Percentiles rank a stretch among this genome's conserved stretches.
phyloP scores from a whole-genome alignment of 2,329 filamentous ascomycete genomes.

The Teratosphaeria nubilosa region DNA sequence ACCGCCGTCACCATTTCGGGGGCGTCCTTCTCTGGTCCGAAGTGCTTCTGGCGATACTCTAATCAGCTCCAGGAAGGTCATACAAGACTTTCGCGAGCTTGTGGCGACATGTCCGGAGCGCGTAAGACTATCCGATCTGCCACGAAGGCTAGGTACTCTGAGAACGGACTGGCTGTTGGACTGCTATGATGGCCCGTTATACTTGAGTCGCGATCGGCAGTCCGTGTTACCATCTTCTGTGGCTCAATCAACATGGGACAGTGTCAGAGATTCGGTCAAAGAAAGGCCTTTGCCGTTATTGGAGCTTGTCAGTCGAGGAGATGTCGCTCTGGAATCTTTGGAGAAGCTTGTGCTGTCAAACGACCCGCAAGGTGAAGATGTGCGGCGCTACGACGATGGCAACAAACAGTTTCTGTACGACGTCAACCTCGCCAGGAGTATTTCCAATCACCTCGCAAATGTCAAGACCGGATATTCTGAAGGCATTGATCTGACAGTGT shows the following conservation, averaged over 20 bases:
- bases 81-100: slow-evolving; percentile 4
- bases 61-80: slow-evolving; percentile 8
- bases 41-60: slow-evolving; percentile 13
- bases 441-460: neutral
- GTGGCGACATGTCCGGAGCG: slow-evolving; percentile 7
- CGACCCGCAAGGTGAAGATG: neutral
- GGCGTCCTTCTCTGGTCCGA: slow-evolving; percentile 12
- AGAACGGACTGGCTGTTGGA: slow-evolving; percentile 7
- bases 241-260: slow-evolving; percentile 2
- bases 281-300: no score
- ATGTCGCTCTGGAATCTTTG: neutral
- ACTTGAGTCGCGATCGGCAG: slow-evolving; percentile 3
- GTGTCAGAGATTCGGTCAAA: slow-evolving; percentile 1
- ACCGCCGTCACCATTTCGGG: slow-evolving; percentile 11
- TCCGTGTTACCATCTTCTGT: slow-evolving; percentile 4
- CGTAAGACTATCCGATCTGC: slow-evolving; percentile 8
- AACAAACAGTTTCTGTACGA: neutral
- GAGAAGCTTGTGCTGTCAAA: neutral
- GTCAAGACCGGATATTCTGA: neutral
- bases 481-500: slow-evolving; percentile 3
- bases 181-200: slow-evolving; percentile 1
- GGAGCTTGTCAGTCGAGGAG: neutral
- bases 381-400: neutral
- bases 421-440: neutral
- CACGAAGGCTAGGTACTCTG: slow-evolving; percentile 7